Evolutionary conservation across 805 yeast genomes (phyloP).

Genomic region (Barnettozyma wickerhamii): DNA sequence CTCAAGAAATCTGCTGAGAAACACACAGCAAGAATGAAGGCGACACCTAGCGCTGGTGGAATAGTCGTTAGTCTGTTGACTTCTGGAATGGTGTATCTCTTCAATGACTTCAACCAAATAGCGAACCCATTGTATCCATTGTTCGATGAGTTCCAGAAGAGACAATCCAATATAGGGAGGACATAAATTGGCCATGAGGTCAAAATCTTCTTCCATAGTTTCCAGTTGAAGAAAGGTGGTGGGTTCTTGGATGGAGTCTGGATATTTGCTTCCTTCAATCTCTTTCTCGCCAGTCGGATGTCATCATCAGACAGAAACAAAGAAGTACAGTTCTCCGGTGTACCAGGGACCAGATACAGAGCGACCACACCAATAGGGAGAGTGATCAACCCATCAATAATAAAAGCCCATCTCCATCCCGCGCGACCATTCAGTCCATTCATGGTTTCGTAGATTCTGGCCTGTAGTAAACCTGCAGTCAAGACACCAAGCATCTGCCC

Average conservation of each 20-base stretch:
- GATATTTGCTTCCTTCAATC: conserved; percentile 35
- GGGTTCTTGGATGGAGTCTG: conserved; percentile 25
- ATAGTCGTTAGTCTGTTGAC: conserved; percentile 40
- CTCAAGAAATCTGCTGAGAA: conserved; percentile 31
- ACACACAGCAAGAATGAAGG: conserved; percentile 10
- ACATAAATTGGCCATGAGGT: conserved; percentile 56
- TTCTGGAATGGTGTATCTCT: conserved; percentile 33
- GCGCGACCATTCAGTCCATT: conserved; percentile 42
- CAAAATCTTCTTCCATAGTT: conserved; percentile 50
- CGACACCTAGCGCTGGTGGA: conserved; percentile 32
- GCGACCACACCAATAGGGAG: conserved; percentile 29
- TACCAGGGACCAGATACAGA: conserved; percentile 49
- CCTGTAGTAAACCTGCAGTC: conserved; percentile 54
- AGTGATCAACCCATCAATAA: conserved; percentile 57
- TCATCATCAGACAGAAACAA: conserved; percentile 54
- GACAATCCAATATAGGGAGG: conserved; percentile 45
- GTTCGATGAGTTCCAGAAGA: conserved; percentile 54
- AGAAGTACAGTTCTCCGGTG: conserved; percentile 55
- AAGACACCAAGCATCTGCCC: conserved; percentile 62
- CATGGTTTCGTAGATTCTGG: conserved; percentile 40
- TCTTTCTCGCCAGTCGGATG: conserved; percentile 45
- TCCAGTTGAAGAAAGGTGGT: conserved; percentile 31
- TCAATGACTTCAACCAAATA: conserved; percentile 47
- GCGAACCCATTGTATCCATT: conserved; percentile 38
- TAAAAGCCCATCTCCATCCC: conserved; percentile 68